These are phyloP conservation scores for Podosphaera xanthii DNA, from an alignment of 2,329 filamentous ascomycete genomes.

Conservation along the genomic window DNA sequence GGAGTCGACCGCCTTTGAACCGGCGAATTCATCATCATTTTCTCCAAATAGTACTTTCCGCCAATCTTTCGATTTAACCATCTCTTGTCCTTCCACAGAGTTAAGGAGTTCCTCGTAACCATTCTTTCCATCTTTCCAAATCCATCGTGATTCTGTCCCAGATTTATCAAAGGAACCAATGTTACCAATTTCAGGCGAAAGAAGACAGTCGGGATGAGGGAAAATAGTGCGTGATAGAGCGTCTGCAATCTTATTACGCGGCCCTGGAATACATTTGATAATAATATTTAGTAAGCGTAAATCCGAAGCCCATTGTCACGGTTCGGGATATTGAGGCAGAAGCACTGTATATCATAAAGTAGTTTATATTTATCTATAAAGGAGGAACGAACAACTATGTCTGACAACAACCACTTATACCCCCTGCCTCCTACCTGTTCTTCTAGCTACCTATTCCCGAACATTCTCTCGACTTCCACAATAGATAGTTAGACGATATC, in stretches of 20 bases:
- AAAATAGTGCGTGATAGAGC: neutral
- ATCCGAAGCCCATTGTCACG: neutral
- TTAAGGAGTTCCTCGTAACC: slow-evolving; percentile 1
- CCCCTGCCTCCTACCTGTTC: no score
- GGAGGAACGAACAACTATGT: no score
- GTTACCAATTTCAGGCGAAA: no score
- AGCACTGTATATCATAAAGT: no score
- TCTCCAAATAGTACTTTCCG: neutral
- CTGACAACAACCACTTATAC: no score
- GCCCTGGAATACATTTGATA: neutral
- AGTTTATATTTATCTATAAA: no score
- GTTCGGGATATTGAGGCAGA: no score
- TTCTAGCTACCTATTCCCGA: no score
- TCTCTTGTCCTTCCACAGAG: neutral
- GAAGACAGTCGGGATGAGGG: neutral
- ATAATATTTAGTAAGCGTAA: neutral
- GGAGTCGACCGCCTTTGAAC: neutral
- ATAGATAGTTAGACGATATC: no score
- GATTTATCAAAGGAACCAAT: neutral
- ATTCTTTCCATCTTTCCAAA: neutral
- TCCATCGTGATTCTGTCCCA: neutral
- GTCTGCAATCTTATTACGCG: neutral
- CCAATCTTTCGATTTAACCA: neutral
- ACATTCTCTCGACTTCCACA: no score
- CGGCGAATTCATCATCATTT: neutral